A percentile compares a stretch with the other conserved stretches of the same genome.
These are phyloP conservation scores for Kwoniella newhampshirensis DNA, from an alignment of 768 basidiomycete species.

Conservation along the genomic window DNA sequence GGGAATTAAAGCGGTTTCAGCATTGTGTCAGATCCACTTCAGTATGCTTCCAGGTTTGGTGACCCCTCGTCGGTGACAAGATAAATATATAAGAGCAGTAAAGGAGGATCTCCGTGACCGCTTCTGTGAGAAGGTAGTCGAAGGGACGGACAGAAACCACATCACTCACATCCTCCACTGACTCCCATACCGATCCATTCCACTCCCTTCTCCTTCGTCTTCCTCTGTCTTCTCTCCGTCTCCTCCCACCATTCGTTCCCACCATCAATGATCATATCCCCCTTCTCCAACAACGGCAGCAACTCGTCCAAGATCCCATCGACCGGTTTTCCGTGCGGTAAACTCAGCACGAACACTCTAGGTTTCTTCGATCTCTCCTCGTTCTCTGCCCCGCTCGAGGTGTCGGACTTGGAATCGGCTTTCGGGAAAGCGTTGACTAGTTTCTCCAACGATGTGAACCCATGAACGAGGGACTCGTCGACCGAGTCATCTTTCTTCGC, in stretches of 20 bases:
- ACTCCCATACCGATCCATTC: constrained; percentile 49
- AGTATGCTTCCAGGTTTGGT: no score
- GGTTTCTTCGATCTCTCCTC: constrained; percentile 24
- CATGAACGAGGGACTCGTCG: constrained; percentile 29
- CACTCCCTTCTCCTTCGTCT: constrained; percentile 36
- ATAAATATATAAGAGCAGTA: no score
- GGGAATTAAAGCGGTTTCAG: background rate
- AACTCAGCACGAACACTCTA: constrained; percentile 46
- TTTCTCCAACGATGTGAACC: constrained; percentile 31
- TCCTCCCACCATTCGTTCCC: constrained; percentile 52
- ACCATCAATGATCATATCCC: constrained; percentile 52
- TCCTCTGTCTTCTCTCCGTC: constrained; percentile 48
- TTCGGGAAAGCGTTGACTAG: constrained; percentile 40
- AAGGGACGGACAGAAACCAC: no score
- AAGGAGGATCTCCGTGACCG: background rate
- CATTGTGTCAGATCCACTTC: no score
- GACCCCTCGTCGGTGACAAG: background rate
- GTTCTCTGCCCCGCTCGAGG: constrained; percentile 1
- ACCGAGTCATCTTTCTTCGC: constrained; percentile 30
- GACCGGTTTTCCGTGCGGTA: constrained; percentile 49
- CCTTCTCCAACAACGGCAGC: constrained; percentile 38
- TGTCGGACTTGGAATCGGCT: no score
- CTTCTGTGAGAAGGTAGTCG: no score
- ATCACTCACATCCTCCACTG: constrained; percentile 49
- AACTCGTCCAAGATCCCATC: constrained; percentile 48